These are phyloP conservation scores for Euphorbia peplus DNA, from an alignment of 345 rosid species.

Conservation along the genomic window DNA sequence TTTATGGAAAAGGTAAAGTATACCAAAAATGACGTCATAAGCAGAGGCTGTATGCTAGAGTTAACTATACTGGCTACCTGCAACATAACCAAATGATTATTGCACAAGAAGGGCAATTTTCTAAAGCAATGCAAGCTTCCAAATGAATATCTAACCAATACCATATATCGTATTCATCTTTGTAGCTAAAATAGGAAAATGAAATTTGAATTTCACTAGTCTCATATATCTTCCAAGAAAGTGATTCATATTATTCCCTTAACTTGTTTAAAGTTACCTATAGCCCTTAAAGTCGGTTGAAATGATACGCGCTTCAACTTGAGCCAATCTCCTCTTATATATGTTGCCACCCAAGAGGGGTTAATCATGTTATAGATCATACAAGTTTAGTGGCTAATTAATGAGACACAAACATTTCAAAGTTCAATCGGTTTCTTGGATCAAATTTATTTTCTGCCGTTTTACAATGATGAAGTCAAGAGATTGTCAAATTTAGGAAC, in stretches of 20 bases:
- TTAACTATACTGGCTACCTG: slow-evolving; percentile 47
- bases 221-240: no score
- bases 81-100: not conserved
- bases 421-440: no score
- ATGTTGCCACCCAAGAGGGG: no score
- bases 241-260: no score
- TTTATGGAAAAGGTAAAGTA: not conserved
- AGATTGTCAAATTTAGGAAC: not conserved
- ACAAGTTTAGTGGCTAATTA: no score
- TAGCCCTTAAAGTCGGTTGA: no score
- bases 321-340: no score
- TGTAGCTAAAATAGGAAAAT: not conserved
- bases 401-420: no score
- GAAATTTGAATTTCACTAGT: not conserved
- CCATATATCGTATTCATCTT: not conserved
- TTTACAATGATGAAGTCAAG: not conserved
- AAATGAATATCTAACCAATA: not conserved
- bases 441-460: no score
- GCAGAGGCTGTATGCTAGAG: slow-evolving; percentile 59
- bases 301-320: no score
- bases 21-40: slow-evolving; percentile 44
- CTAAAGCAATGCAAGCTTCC: not conserved
- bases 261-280: no score
- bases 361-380: no score
- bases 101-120: not conserved